phyloP scores from a whole-genome alignment of 805 yeast species.

The Nakazawaea siamensis region DNA sequence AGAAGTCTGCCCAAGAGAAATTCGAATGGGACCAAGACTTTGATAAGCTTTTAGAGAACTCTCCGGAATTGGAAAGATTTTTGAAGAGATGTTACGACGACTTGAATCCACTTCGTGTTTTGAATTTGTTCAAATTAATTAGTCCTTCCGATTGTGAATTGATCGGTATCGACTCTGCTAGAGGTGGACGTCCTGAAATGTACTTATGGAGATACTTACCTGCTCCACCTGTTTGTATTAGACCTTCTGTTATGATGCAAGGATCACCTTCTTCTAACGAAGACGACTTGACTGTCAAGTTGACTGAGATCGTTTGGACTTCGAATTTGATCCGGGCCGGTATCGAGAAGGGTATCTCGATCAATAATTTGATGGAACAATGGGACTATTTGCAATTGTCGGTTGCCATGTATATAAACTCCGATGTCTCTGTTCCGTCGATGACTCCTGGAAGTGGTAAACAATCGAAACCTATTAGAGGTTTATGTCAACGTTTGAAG shows the following conservation, averaged over 20 bases:
- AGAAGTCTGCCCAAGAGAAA: conserved; percentile 79
- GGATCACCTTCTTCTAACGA: conserved; percentile 87
- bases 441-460: conserved; percentile 58
- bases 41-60: conserved; percentile 59
- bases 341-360: conserved; percentile 87
- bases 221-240: conserved; percentile 97
- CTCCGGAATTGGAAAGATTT: conserved; percentile 85
- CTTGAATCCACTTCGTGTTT: conserved; percentile 83
- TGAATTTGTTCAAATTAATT: conserved; percentile 81
- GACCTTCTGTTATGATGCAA: conserved; percentile 94
- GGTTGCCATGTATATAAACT: conserved; percentile 94
- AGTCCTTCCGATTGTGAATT: conserved; percentile 85
- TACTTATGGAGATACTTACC: conserved; percentile 96
- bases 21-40: conserved; percentile 82
- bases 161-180: conserved; percentile 79
- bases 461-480: conserved; percentile 78
- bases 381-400: conserved; percentile 97
- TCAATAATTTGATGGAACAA: conserved; percentile 93
- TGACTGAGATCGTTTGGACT: conserved; percentile 96
- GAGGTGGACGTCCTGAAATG: conserved; percentile 91
- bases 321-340: conserved; percentile 93
- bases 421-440: conserved; percentile 84
- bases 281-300: conserved; percentile 92
- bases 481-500: conserved; percentile 92
- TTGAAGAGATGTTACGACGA: conserved; percentile 87